phyloP scores from a whole-genome alignment of 768 basidiomycete genomes.

The Russula virescens region DNA sequence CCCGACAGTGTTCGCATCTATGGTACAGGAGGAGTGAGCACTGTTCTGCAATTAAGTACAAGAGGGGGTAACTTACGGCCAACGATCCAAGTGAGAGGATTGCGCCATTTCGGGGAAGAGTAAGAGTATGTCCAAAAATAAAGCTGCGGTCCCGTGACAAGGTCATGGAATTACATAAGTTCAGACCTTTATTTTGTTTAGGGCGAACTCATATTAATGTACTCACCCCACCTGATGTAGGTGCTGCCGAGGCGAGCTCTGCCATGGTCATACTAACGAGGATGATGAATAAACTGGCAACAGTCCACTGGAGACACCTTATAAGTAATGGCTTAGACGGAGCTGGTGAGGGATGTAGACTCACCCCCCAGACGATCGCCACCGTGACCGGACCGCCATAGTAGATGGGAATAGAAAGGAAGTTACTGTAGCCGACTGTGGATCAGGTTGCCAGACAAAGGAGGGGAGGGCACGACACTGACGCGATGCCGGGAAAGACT shows the following conservation, averaged over 20 bases:
- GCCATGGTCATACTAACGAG: slow-evolving; percentile 63
- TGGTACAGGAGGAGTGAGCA: background rate
- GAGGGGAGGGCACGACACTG: slow-evolving; percentile 23
- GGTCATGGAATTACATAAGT: background rate
- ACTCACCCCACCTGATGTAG: slow-evolving; percentile 64
- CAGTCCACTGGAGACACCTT: slow-evolving; percentile 46
- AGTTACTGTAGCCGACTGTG: slow-evolving; percentile 34
- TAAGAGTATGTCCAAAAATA: slow-evolving; percentile 66
- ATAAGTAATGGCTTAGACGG: slow-evolving; percentile 10
- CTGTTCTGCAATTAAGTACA: background rate
- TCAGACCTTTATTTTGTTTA: too few relatives aligned
- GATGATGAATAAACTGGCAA: slow-evolving; percentile 58
- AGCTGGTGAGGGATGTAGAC: slow-evolving; percentile 23
- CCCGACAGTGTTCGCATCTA: slow-evolving; percentile 51
- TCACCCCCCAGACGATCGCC: slow-evolving; percentile 68
- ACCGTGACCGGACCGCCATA: slow-evolving; percentile 68
- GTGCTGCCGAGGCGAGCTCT: slow-evolving; percentile 63
- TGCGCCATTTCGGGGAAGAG: slow-evolving; percentile 50
- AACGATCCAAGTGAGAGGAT: slow-evolving; percentile 61
- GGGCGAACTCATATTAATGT: too few relatives aligned
- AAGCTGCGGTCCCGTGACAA: slow-evolving; percentile 32
- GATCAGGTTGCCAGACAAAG: background rate
- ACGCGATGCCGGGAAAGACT: slow-evolving; percentile 59
- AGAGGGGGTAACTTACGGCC: slow-evolving; percentile 52
- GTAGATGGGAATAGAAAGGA: slow-evolving; percentile 48